Conservation (phyloP, 1,139 yeast genomes). For the Yamadazyma diospyri region DNA sequence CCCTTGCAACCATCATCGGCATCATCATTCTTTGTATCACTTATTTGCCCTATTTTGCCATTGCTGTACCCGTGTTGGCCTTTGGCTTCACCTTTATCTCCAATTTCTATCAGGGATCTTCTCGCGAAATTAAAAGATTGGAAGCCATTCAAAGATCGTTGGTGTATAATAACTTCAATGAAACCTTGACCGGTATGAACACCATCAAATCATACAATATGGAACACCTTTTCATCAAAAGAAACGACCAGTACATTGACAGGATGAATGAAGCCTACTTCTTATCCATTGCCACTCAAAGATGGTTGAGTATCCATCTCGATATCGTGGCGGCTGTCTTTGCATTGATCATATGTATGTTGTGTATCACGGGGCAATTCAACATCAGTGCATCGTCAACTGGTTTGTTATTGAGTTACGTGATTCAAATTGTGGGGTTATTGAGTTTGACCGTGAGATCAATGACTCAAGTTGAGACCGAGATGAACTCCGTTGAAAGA, state of each 20-base stretch:
- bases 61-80: slow-evolving; percentile 40
- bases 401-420: slow-evolving; percentile 42
- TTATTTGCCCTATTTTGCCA: slow-evolving; percentile 46
- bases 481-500: slow-evolving; percentile 48
- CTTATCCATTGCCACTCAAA: slow-evolving; percentile 39
- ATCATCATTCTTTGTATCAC: slow-evolving; percentile 40
- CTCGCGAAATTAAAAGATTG: slow-evolving; percentile 43
- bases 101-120: slow-evolving; percentile 41
- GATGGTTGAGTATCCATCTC: slow-evolving; percentile 43
- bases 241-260: slow-evolving; percentile 35
- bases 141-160: slow-evolving; percentile 45
- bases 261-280: slow-evolving; percentile 44
- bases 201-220: slow-evolving; percentile 39
- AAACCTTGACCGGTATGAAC: slow-evolving; percentile 43
- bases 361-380: slow-evolving; percentile 40
- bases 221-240: slow-evolving; percentile 28
- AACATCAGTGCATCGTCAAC: slow-evolving; percentile 41
- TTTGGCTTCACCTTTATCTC: slow-evolving; percentile 30
- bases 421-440: slow-evolving; percentile 42
- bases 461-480: slow-evolving; percentile 45
- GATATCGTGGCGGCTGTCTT: slow-evolving; percentile 37
- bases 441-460: slow-evolving; percentile 40
- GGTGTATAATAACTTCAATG: slow-evolving; percentile 45
- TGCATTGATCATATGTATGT: slow-evolving; percentile 37
- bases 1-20: slow-evolving; percentile 40